Conservation (phyloP, 116 monocot genomes). For the Trichopus zeylanicus region DNA sequence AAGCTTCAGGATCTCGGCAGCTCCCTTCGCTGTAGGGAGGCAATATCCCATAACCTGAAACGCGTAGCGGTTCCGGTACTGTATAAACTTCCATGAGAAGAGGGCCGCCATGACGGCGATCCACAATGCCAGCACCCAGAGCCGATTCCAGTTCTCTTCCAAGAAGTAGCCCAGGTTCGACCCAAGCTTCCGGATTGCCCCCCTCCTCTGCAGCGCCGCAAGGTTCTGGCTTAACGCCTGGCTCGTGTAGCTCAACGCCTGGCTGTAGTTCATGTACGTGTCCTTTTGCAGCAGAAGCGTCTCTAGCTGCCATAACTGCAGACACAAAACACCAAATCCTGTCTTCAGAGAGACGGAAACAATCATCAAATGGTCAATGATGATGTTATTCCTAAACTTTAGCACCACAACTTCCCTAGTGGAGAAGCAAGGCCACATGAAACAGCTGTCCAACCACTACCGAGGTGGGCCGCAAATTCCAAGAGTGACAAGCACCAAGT, state of each 20-base stretch:
- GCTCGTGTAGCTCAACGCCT: slow-evolving; percentile 83
- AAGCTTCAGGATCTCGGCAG: slow-evolving; percentile 89
- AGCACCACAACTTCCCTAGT: too few species aligned
- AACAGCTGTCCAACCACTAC: too few species aligned
- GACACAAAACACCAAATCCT: background rate
- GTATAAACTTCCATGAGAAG: slow-evolving; percentile 82
- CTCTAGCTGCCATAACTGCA: slow-evolving; percentile 93
- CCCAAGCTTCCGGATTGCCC: slow-evolving; percentile 50
- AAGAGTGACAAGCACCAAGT: too few species aligned
- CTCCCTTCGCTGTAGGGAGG: slow-evolving; percentile 83
- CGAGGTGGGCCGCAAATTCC: too few species aligned
- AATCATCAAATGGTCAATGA: too few species aligned
- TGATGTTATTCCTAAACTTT: background rate
- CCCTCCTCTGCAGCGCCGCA: slow-evolving; percentile 38
- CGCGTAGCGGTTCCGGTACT: slow-evolving; percentile 61
- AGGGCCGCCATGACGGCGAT: slow-evolving; percentile 43
- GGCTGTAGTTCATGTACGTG: slow-evolving; percentile 87
- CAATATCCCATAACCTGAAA: slow-evolving; percentile 93
- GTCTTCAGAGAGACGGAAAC: background rate
- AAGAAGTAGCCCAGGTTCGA: slow-evolving; percentile 58
- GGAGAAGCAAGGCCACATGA: too few species aligned
- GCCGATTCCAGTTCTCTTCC: slow-evolving; percentile 77
- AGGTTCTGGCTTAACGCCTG: slow-evolving; percentile 91
- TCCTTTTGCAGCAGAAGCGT: slow-evolving; percentile 85
- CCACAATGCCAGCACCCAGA: slow-evolving; percentile 78